phyloP scores from a whole-genome alignment of 176 grass and related monocot species.

The Sorghum bicolor region Sorghum_bicolor_NCBIv3 NC_012876.2:23934501-23935000 shows the following conservation, averaged over 20 bases:
- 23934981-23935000: slow-evolving; percentile 90
- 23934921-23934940: slow-evolving; percentile 69
- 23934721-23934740: slow-evolving; percentile 24
- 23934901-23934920: slow-evolving; percentile 72
- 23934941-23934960: slow-evolving; percentile 61
- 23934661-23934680: slow-evolving; percentile 76
- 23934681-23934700: slow-evolving; percentile 68
- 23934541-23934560: slow-evolving; percentile 97
- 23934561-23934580: slow-evolving; percentile 99
- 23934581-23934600: slow-evolving; percentile 95
- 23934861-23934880: slow-evolving; percentile 93
- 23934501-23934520: slow-evolving; percentile 92
- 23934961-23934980: slow-evolving; percentile 77
- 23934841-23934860: slow-evolving; percentile 63
- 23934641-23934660: slow-evolving; percentile 89
- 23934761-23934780: not conserved
- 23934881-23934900: slow-evolving; percentile 74
- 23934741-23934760: slow-evolving; percentile 56
- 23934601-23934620: slow-evolving; percentile 96
- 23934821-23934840: slow-evolving; percentile 86
- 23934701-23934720: slow-evolving; percentile 64
- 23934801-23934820: slow-evolving; percentile 61
- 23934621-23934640: slow-evolving; percentile 91
- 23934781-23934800: slow-evolving; percentile 67
- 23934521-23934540: slow-evolving; percentile 93